phyloP scores from a whole-genome alignment of 2,329 filamentous ascomycete species.

The Kalmusia sp. region DNA sequence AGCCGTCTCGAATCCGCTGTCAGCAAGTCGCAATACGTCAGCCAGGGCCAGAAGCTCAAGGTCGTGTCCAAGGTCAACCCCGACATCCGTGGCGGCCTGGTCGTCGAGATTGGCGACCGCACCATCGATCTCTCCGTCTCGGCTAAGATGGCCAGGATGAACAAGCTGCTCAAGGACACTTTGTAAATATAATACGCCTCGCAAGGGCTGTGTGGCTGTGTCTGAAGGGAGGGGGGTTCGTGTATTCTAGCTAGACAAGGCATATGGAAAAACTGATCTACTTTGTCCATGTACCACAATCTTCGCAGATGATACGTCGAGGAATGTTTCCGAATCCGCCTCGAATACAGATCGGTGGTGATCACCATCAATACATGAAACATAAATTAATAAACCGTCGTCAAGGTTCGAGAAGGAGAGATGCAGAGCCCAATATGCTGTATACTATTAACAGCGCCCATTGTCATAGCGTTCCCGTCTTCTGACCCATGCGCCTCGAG shows the following conservation, averaged over 20 bases:
- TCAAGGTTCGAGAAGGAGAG: too few relatives aligned
- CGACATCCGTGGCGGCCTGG: slow-evolving; percentile 89
- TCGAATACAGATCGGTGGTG: too few relatives aligned
- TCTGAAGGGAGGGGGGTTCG: slow-evolving; percentile 26
- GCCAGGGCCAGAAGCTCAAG: slow-evolving; percentile 97
- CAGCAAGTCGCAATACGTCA: slow-evolving; percentile 86
- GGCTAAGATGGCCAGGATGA: slow-evolving; percentile 94
- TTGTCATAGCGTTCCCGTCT: too few relatives aligned
- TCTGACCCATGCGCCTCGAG: too few relatives aligned
- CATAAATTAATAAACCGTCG: too few relatives aligned
- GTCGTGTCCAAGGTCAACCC: slow-evolving; percentile 94
- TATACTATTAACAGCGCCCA: too few relatives aligned
- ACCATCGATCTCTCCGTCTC: slow-evolving; percentile 98
- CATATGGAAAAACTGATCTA: slow-evolving; percentile 33
- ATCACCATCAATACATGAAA: background rate
- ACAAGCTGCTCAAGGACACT: slow-evolving; percentile 97
- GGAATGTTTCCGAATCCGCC: too few relatives aligned
- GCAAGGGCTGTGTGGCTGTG: slow-evolving; percentile 8
- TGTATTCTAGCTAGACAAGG: slow-evolving; percentile 44
- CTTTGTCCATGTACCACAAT: slow-evolving; percentile 11
- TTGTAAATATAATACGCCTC: slow-evolving; percentile 72
- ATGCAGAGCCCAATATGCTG: too few relatives aligned
- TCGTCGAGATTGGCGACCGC: slow-evolving; percentile 96
- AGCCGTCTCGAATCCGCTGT: slow-evolving; percentile 85
- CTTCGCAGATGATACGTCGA: background rate